phyloP scores from a whole-genome alignment of 305 asterid species.

The Solanum hybrid region DNA sequence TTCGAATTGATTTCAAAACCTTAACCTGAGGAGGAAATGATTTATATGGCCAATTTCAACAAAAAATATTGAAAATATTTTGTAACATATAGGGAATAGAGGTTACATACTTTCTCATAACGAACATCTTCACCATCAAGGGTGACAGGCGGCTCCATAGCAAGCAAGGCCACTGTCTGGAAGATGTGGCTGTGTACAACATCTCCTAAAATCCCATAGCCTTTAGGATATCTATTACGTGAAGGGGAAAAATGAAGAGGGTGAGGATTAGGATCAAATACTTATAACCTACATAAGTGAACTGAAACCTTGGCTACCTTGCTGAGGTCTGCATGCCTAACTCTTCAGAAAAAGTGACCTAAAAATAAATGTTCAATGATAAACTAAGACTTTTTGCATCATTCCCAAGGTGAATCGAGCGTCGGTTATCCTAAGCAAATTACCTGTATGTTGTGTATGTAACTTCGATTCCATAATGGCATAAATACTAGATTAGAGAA shows the following conservation, averaged over 20 bases:
- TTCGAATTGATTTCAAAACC: slow-evolving; percentile 39
- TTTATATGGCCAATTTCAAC: neutral
- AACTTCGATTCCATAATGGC: slow-evolving; percentile 48
- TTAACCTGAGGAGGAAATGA: slow-evolving; percentile 26
- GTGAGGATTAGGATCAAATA: neutral
- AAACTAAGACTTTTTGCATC: neutral
- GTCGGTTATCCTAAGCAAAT: neutral
- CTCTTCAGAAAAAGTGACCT: slow-evolving; percentile 41
- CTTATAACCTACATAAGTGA: neutral
- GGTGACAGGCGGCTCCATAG: slow-evolving; percentile 46
- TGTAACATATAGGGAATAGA: neutral
- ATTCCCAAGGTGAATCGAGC: neutral
- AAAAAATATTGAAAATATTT: neutral
- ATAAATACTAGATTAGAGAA: slow-evolving; percentile 44
- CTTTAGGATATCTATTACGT: slow-evolving; percentile 20
- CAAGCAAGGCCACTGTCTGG: slow-evolving; percentile 47
- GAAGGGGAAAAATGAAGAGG: neutral
- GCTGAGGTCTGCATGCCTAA: slow-evolving; percentile 13
- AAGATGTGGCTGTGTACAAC: slow-evolving; percentile 48
- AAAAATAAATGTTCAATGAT: neutral
- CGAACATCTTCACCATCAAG: slow-evolving; percentile 46
- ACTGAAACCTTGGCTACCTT: slow-evolving; percentile 18
- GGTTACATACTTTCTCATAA: slow-evolving; percentile 29
- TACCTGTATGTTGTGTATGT: slow-evolving; percentile 42
- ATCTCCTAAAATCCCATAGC: slow-evolving; percentile 40